Conservation (phyloP, 192 early-diverging fungal genomes). For the Spizellomyces punctatus region DNA sequence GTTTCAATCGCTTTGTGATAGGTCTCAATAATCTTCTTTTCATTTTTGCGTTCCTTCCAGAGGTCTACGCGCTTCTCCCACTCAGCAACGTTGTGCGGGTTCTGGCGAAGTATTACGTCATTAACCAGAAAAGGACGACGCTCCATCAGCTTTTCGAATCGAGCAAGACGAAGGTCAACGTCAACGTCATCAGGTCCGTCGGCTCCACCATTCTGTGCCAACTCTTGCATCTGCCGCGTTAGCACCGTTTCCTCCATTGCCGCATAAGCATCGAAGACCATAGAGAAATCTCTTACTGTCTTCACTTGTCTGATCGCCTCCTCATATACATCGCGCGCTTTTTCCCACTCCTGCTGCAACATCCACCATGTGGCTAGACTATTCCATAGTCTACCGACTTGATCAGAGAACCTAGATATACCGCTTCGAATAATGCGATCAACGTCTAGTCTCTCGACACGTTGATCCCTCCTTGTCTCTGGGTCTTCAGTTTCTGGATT, state of each 20-base stretch:
- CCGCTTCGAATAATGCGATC: conserved; percentile 85
- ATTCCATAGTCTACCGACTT: conserved; percentile 88
- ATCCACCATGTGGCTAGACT: conserved; percentile 82
- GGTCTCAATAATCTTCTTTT: conserved; percentile 66
- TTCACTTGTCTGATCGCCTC: conserved; percentile 78
- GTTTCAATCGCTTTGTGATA: conserved; percentile 73
- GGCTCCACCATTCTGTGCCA: conserved; percentile 47
- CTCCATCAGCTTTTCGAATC: conserved; percentile 91
- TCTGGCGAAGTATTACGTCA: conserved; percentile 89
- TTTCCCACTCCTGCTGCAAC: conserved; percentile 75
- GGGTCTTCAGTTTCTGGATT: conserved; percentile 55
- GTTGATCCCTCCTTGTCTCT: not conserved
- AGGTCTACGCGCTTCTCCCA: conserved; percentile 88
- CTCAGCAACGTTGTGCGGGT: conserved; percentile 85
- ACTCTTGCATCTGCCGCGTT: conserved; percentile 69
- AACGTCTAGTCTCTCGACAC: conserved; percentile 64
- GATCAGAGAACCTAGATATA: conserved; percentile 77
- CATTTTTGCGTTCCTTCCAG: conserved; percentile 53
- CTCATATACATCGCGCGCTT: conserved; percentile 92
- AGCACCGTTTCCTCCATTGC: conserved; percentile 87
- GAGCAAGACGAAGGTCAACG: conserved; percentile 80
- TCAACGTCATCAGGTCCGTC: conserved; percentile 58
- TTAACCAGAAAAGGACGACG: conserved; percentile 90
- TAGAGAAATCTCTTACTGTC: conserved; percentile 89
- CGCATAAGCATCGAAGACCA: conserved; percentile 96